phyloP scores from a whole-genome alignment of 1,284 basidiomycete species.

The Thelephora terrestris region DNA sequence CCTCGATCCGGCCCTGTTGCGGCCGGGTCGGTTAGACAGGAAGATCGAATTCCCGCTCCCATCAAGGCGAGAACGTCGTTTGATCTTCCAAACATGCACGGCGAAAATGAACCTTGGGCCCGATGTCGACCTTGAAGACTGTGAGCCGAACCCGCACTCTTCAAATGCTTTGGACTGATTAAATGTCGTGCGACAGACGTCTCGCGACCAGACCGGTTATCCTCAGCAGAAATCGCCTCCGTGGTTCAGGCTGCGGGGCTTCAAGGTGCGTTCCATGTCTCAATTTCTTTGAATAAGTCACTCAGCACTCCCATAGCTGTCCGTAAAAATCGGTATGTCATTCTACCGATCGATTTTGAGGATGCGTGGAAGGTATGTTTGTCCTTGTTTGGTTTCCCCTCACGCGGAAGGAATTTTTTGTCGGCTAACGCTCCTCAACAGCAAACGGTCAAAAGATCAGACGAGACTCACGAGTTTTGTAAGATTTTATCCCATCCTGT shows the following conservation, averaged over 20 bases:
- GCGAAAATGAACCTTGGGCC: constrained; percentile 97
- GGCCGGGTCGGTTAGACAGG: constrained; percentile 94
- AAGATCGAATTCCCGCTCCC: constrained; percentile 99
- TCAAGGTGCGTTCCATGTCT: constrained; percentile 54
- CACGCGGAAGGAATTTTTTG: constrained; percentile 24
- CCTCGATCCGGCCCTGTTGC: constrained; percentile 91
- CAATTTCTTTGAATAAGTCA: not conserved
- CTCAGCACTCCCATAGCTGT: constrained; percentile 53
- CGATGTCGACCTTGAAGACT: constrained; percentile 98
- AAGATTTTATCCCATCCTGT: constrained; percentile 25
- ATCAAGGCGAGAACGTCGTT: constrained; percentile 87
- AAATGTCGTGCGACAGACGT: constrained; percentile 53
- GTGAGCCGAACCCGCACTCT: constrained; percentile 38
- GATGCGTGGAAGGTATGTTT: constrained; percentile 92
- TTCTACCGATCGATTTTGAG: constrained; percentile 95
- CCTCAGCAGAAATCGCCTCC: constrained; percentile 91
- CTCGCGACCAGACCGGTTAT: constrained; percentile 91
- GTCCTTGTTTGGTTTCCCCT: constrained; percentile 29
- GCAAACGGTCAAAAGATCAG: constrained; percentile 89
- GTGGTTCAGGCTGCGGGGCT: constrained; percentile 97
- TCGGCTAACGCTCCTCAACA: constrained; percentile 30
- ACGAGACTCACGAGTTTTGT: constrained; percentile 97
- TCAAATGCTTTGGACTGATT: not conserved
- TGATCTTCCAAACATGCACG: constrained; percentile 98
- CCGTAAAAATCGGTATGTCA: constrained; percentile 95